A percentile compares a stretch with the other conserved stretches of the same genome.
These are phyloP conservation scores for Polytrichum formosum DNA, from an alignment of 225 moss, liverwort and hornwort genomes.

Conservation along the genomic window DNA sequence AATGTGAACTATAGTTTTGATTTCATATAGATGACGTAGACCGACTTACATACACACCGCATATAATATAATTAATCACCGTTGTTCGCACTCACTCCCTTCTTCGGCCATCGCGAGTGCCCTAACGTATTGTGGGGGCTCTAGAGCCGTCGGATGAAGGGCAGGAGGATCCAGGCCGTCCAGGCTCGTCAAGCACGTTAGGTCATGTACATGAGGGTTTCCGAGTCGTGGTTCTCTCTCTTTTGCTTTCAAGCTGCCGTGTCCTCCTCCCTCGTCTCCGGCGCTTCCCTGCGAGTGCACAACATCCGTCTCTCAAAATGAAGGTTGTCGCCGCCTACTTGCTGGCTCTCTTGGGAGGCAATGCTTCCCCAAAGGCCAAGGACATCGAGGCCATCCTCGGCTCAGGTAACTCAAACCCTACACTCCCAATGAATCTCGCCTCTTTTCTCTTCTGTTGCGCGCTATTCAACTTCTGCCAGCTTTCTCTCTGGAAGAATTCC, in stretches of 20 bases:
- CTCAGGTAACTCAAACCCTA: constrained; percentile 31
- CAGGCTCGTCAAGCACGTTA: neutral
- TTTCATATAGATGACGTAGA: too few species aligned
- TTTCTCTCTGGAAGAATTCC: too few species aligned
- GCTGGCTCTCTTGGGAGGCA: constrained; percentile 79
- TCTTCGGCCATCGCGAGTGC: too few species aligned
- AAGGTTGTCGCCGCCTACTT: constrained; percentile 90
- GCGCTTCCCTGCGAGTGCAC: neutral
- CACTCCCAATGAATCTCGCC: neutral
- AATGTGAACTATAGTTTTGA: too few species aligned
- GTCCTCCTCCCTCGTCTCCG: neutral
- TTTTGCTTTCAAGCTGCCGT: neutral
- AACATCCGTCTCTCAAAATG: constrained; percentile 34
- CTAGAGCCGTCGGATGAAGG: too few species aligned
- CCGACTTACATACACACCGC: too few species aligned
- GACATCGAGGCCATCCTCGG: constrained; percentile 64
- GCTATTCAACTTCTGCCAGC: too few species aligned
- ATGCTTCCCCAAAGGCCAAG: constrained; percentile 57
- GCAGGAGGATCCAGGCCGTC: neutral
- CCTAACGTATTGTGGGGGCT: too few species aligned
- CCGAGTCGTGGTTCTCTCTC: neutral
- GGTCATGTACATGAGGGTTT: constrained; percentile 4
- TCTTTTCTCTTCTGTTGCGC: neutral
- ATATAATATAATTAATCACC: too few species aligned
- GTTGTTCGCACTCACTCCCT: too few species aligned